Evolutionary conservation across 768 basidiomycete species (phyloP).

Genomic region (Boletus bicolor): DNA sequence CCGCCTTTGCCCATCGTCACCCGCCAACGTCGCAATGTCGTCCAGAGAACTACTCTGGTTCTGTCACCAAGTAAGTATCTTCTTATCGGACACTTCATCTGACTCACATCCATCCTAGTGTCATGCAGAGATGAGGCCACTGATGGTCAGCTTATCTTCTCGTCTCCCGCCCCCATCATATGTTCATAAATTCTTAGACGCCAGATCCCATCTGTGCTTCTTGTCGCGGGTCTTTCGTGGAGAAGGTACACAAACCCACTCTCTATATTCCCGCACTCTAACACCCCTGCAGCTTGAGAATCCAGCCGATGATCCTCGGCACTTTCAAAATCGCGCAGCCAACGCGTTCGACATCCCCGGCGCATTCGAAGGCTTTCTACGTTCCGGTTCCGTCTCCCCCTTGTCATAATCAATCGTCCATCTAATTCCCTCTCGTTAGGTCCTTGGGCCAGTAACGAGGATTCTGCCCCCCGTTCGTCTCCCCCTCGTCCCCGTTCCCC

Average conservation of each 20-base stretch:
- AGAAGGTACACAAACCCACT: constrained; percentile 44
- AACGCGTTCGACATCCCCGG: constrained; percentile 34
- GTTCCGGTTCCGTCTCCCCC: constrained; percentile 33
- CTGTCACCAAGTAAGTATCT: constrained; percentile 60
- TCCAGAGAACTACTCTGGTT: constrained; percentile 74
- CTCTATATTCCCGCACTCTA: background rate
- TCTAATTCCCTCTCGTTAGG: constrained; percentile 6
- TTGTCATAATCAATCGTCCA: background rate
- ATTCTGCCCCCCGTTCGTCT: background rate
- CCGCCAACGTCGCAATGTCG: constrained; percentile 41
- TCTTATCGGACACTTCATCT: background rate
- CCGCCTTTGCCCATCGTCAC: constrained; percentile 1
- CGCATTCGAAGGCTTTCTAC: constrained; percentile 46
- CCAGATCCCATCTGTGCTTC: constrained; percentile 83
- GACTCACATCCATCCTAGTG: constrained; percentile 49
- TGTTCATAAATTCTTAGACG: constrained; percentile 42
- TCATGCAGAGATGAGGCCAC: constrained; percentile 81
- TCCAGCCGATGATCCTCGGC: constrained; percentile 69
- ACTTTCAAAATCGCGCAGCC: constrained; percentile 44
- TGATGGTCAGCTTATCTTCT: constrained; percentile 59
- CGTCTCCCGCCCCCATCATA: background rate
- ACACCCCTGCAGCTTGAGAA: constrained; percentile 61
- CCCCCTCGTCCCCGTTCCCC: constrained; percentile 15
- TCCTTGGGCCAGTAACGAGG: background rate
- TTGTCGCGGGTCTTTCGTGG: constrained; percentile 79